These are phyloP conservation scores for Hippophae tibetana DNA, from an alignment of 306 rosid species.

Conservation along the genomic window DNA sequence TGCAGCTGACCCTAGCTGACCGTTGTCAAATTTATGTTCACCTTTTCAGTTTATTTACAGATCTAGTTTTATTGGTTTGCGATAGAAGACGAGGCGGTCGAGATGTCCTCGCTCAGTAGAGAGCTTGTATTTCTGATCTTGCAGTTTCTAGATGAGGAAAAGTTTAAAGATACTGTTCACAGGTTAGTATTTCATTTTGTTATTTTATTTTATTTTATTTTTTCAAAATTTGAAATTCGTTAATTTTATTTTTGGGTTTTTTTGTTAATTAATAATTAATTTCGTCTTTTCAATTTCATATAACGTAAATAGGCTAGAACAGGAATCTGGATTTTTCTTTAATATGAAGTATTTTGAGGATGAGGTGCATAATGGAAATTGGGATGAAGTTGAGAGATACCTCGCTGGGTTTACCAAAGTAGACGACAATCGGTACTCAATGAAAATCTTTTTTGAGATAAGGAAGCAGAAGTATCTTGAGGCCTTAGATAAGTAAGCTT, in stretches of 20 bases:
- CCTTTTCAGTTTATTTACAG: conserved; percentile 31
- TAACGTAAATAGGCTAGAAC: conserved; percentile 59
- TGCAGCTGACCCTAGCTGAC: conserved; percentile 21
- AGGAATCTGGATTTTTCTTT: conserved; percentile 97
- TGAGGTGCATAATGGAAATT: conserved; percentile 94
- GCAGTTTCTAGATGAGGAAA: conserved; percentile 97
- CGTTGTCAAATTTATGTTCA: conserved; percentile 8
- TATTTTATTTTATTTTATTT: background rate
- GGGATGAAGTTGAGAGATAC: conserved; percentile 98
- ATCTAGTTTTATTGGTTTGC: conserved; percentile 48
- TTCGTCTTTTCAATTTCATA: conserved; percentile 26
- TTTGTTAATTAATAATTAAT: conserved; percentile 7
- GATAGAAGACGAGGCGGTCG: conserved; percentile 35
- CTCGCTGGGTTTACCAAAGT: conserved; percentile 97
- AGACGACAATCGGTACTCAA: conserved; percentile 90
- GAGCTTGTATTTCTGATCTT: conserved; percentile 98
- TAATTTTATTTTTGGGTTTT: conserved; percentile 4
- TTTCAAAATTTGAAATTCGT: background rate
- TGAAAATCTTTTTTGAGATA: conserved; percentile 98
- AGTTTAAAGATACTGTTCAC: conserved; percentile 97
- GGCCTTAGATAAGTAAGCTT: conserved; percentile 90
- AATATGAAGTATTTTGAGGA: conserved; percentile 98
- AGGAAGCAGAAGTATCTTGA: conserved; percentile 97
- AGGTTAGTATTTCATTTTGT: conserved; percentile 29
- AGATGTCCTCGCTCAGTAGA: conserved; percentile 95